phyloP scores from a whole-genome alignment of 2,329 filamentous ascomycete species.

The Aureobasidium sp. region DNA sequence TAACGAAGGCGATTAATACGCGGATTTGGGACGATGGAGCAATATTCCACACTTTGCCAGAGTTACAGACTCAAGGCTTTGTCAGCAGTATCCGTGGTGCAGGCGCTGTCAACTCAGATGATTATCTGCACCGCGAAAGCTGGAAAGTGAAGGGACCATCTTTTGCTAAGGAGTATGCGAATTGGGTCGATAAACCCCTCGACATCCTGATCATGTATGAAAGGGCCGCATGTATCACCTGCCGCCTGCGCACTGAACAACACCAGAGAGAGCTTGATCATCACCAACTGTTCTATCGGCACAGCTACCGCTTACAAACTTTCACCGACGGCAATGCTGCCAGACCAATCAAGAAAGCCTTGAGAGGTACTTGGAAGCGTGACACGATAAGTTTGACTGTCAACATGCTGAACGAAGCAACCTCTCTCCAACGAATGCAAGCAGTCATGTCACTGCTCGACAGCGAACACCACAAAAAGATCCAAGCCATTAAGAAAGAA shows the following conservation, averaged over 20 bases:
- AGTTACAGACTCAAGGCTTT: background rate
- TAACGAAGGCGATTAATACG: background rate
- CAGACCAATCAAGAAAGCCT: background rate
- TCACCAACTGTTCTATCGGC: background rate
- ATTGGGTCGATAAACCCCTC: background rate
- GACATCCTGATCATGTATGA: background rate
- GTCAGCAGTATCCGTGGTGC: background rate
- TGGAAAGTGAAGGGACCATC: background rate
- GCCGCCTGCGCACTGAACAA: background rate
- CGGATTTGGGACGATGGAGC: background rate
- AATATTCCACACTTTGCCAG: background rate
- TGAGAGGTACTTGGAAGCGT: conserved; percentile 2
- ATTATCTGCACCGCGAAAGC: background rate
- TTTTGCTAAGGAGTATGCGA: background rate
- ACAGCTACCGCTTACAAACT: background rate
- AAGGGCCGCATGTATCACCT: background rate
- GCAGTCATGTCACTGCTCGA: background rate
- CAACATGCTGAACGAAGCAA: background rate
- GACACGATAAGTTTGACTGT: background rate
- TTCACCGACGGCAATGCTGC: conserved; percentile 1
- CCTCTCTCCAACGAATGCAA: background rate
- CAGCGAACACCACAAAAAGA: background rate
- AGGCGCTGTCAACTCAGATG: background rate
- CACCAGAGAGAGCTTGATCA: background rate
- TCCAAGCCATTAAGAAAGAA: background rate